Evolutionary conservation across 768 basidiomycete species (phyloP).

Genomic region (Pisolithus microcarpus): DNA sequence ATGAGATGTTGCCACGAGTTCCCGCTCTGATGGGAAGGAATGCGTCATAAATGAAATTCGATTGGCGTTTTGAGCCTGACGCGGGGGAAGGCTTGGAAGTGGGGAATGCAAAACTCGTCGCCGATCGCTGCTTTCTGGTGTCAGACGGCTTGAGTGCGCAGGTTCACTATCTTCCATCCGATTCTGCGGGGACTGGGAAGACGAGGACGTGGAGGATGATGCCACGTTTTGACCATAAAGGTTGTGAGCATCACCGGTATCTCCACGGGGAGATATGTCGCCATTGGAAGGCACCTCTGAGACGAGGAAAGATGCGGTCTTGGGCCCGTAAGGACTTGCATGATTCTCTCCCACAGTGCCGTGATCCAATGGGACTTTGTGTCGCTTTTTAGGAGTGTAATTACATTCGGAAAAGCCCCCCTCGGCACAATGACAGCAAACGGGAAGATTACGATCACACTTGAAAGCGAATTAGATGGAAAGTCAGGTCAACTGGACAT

Average conservation of each 20-base stretch:
- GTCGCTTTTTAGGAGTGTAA: slow-evolving; percentile 67
- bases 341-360: slow-evolving; percentile 30
- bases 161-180: slow-evolving; percentile 11
- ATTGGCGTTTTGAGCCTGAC: slow-evolving; percentile 16
- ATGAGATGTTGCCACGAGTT: slow-evolving; percentile 33
- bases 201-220: slow-evolving; percentile 25
- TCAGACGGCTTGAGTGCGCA: slow-evolving; percentile 9
- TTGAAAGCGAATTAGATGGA: slow-evolving; percentile 19
- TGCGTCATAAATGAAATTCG: slow-evolving; percentile 41
- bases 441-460: slow-evolving; percentile 68
- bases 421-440: slow-evolving; percentile 58
- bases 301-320: slow-evolving; percentile 43
- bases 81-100: slow-evolving; percentile 18
- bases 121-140: slow-evolving; percentile 21
- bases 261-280: slow-evolving; percentile 17
- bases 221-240: slow-evolving; percentile 46
- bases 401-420: slow-evolving; percentile 54
- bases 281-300: slow-evolving; percentile 33
- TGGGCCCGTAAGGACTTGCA: slow-evolving; percentile 35
- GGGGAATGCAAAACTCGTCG: slow-evolving; percentile 12
- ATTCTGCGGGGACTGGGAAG: slow-evolving; percentile 13
- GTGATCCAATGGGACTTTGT: slow-evolving; percentile 44
- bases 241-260: slow-evolving; percentile 29
- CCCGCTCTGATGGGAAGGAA: slow-evolving; percentile 32
- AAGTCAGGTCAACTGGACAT: not conserved